Base-by-base conservation (phyloP, 2,329 filamentous ascomycete species). In the Claviceps sorghi region DNA sequence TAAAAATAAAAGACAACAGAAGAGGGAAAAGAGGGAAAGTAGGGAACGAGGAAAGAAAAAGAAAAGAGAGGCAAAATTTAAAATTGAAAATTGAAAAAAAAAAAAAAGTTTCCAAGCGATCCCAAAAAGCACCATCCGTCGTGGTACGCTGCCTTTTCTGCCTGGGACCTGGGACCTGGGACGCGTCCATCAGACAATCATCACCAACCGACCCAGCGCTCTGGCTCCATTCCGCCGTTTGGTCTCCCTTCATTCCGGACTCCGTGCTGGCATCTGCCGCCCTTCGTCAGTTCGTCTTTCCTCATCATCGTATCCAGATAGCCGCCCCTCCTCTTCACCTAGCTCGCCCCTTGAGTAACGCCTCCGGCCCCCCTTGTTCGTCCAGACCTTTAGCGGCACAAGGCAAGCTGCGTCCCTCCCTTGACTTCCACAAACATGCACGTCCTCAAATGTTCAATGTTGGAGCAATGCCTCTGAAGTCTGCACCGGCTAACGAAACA, bases 331-430 rank as follows among this genome's bases (percentile, higher is more conserved):
- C 32, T 34, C 3, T 15, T 11, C 34, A 36, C 10, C 11, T 15
- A 13, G 11, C 34, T 36, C 34, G 13, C 4, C 34, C 34, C 34
- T 36, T 36, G 34, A 26, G 26, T 26, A 26, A 26, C 5, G 26
- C 34, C 34, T 11, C 34, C 5, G 2, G 9, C 10, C 34, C 34
- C 34, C 34, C 34, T 15, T 36, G 34, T 36, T 54, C 48, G 52
- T 54, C 49, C 48, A 51, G 52, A 48, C 36, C 43, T 51, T 45
- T 44, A 51, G 44, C 30, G 45, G 52, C 26, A 53, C 44, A 44
- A 38, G 22, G 36, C 47, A 46, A 51, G 52, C 52, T 49, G 49
- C 40, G 32, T 26, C 52, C 36, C 32, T 47, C 43, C 52, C 40
- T 51, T 51, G 38, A 51, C 40, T 52, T 30, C 46, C 19, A 41